Percentiles rank a stretch among this genome's conserved stretches.
These are phyloP conservation scores for Monosporascus sp. DNA, from an alignment of 2,329 filamentous ascomycete genomes.

Conservation along the genomic window DNA sequence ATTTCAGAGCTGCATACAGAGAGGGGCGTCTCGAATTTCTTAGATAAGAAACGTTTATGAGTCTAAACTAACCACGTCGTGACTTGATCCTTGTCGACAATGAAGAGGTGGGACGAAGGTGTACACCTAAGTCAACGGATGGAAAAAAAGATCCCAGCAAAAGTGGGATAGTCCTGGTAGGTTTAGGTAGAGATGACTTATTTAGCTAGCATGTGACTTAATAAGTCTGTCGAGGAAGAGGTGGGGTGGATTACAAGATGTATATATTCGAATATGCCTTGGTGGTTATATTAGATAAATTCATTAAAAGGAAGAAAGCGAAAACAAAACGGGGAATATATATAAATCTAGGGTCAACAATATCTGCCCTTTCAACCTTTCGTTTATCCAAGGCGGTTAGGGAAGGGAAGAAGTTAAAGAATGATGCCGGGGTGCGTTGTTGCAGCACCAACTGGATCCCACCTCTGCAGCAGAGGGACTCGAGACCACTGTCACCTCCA, in stretches of 20 bases:
- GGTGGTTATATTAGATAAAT: neutral
- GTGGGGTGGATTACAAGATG: too few relatives aligned
- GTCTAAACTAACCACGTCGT: neutral
- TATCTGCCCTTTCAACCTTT: neutral
- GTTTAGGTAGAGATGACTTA: too few relatives aligned
- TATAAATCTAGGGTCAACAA: neutral
- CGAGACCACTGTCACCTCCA: too few relatives aligned
- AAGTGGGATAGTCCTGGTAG: too few relatives aligned
- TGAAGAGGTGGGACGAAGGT: too few relatives aligned
- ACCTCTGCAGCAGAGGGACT: neutral
- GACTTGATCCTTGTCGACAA: too few relatives aligned
- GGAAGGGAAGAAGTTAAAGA: neutral
- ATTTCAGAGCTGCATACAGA: slow-evolving; percentile 1
- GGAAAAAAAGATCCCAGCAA: too few relatives aligned
- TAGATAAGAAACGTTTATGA: neutral
- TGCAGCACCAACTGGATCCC: neutral
- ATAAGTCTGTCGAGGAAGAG: too few relatives aligned
- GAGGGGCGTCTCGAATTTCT: neutral
- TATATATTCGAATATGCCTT: neutral
- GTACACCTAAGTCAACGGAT: too few relatives aligned
- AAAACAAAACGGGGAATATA: neutral
- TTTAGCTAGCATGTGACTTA: too few relatives aligned
- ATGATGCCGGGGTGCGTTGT: neutral
- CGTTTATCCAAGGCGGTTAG: too few relatives aligned
- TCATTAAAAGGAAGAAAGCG: too few relatives aligned